Evolutionary conservation across 129 eudicot species (phyloP), one percentile per base, ranked within the genome.

Genomic region (Pittosporum tobira): DNA sequence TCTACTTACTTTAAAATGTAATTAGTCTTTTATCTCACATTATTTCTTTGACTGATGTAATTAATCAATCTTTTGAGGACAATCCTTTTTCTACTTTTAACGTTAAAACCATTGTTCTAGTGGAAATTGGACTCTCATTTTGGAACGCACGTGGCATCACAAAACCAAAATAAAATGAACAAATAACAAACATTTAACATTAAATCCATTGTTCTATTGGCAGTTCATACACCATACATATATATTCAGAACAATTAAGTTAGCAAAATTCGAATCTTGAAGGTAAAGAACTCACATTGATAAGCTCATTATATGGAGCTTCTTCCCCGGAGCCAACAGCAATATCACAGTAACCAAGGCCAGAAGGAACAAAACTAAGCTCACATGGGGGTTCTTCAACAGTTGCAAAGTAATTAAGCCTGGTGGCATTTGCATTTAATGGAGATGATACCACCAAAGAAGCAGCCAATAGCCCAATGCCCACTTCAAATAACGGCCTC

Each of bases 321-420:
- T 79, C 66, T 43, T 43, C 74, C 21, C 97, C 95, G 27, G 77
- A 85, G 0, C 97, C 97, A 44, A 64, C 68, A 52, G 75, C 73
- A 15, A 90, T 63, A 66, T 90, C 97, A 59, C 95, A 85, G 48
- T 85, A 90, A 23, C 95, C 97, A 43, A 85, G 90, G 11, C 97
- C 95, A 3, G 97, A 90, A n/a, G 67, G 77, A 6, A 71, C 95
- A 57, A 69, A 82, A 62, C 73, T 78, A 51, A 90, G 68, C 63
- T 90, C 89, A 68, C 97, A 90, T 14, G 93, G 48, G 12, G 95
- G 97, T 62, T 85, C 97, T 6, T 83, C 80, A 1, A 77, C 79
- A 21, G 97, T 90, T 21, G 97, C 97, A 58, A 79, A 90, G 77
- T 85, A 90, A 61, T 90, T 87, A 20, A 89, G 78, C 68, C 97